Evolutionary conservation across 2,329 filamentous ascomycete genomes (phyloP).

Genomic region (Orbilia javanica): DNA sequence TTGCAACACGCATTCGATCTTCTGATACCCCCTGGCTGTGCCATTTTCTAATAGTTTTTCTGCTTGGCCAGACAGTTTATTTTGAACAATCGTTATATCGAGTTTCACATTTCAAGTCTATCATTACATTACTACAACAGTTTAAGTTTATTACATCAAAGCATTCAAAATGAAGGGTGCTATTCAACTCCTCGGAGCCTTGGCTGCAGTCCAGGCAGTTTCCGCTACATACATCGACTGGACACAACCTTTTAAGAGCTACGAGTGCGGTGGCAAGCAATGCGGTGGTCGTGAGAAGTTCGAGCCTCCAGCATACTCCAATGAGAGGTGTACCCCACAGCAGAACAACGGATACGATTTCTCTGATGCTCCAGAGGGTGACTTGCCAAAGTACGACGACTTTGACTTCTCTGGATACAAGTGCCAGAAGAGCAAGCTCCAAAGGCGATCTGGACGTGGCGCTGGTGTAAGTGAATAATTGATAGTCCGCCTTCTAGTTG

Average conservation of each 20-base stretch:
- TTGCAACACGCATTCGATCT: slow-evolving; percentile 44
- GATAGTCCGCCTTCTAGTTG: not conserved
- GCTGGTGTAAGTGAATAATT: slow-evolving; percentile 26
- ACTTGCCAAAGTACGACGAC: slow-evolving; percentile 49
- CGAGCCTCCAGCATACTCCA: slow-evolving; percentile 43
- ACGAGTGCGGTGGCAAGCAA: slow-evolving; percentile 42
- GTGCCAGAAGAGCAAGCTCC: slow-evolving; percentile 52
- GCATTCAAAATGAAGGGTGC: slow-evolving; percentile 52
- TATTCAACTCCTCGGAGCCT: slow-evolving; percentile 49
- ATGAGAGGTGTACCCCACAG: slow-evolving; percentile 44
- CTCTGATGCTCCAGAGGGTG: slow-evolving; percentile 45
- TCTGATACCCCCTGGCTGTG: slow-evolving; percentile 50
- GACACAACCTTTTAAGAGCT: slow-evolving; percentile 44
- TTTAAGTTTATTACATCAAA: slow-evolving; percentile 31
- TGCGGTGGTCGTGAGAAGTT: slow-evolving; percentile 47
- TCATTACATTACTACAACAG: slow-evolving; percentile 28
- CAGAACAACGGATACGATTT: slow-evolving; percentile 51
- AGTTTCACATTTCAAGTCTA: slow-evolving; percentile 46
- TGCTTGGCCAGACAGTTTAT: slow-evolving; percentile 58
- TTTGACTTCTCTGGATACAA: slow-evolving; percentile 53
- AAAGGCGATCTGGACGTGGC: slow-evolving; percentile 43
- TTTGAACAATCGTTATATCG: slow-evolving; percentile 42
- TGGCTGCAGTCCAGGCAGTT: slow-evolving; percentile 47
- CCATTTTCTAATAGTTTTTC: slow-evolving; percentile 45
- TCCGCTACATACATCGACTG: slow-evolving; percentile 52